Evolutionary conservation across 768 basidiomycete genomes (phyloP).

Genomic region (Lentinula aciculospora): DNA sequence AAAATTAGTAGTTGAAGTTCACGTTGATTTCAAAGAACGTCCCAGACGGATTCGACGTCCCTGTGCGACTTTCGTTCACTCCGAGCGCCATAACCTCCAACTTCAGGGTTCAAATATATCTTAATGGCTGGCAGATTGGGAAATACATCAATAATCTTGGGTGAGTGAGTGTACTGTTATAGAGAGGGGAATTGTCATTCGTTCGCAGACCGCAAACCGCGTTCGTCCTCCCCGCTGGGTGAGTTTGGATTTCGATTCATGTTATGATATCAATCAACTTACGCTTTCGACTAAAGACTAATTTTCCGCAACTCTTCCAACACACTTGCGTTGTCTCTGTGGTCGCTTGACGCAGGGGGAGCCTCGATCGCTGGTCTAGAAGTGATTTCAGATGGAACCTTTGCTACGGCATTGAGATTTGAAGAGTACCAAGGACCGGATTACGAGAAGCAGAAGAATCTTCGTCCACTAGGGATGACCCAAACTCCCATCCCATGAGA

Average conservation of each 20-base stretch:
- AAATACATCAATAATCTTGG: conserved; percentile 50
- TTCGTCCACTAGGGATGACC: conserved; percentile 19
- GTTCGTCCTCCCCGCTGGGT: conserved; percentile 47
- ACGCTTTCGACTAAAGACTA: not conserved
- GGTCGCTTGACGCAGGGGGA: conserved; percentile 39
- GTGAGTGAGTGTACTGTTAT: conserved; percentile 17
- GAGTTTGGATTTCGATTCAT: no score
- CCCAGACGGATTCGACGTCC: conserved; percentile 36
- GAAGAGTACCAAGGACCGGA: conserved; percentile 37
- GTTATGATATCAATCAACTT: not conserved
- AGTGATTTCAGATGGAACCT: conserved; percentile 39
- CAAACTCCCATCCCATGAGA: not conserved
- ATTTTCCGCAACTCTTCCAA: conserved; percentile 37
- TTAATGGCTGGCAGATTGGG: conserved; percentile 50
- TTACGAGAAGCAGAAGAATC: conserved; percentile 27
- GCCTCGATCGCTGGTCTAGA: conserved; percentile 35
- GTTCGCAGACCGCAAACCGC: conserved; percentile 36
- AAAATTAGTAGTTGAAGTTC: not conserved
- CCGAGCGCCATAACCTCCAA: conserved; percentile 39
- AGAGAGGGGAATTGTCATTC: not conserved
- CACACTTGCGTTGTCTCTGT: conserved; percentile 41
- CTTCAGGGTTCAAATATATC: conserved; percentile 42
- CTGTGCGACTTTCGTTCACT: conserved; percentile 38
- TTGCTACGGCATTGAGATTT: conserved; percentile 32
- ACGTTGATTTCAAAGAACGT: conserved; percentile 23